Evolutionary conservation across 352 stramenopile species (phyloP), one percentile per base, ranked within the genome.

Genomic region (Phytophthora hybrid): DNA sequence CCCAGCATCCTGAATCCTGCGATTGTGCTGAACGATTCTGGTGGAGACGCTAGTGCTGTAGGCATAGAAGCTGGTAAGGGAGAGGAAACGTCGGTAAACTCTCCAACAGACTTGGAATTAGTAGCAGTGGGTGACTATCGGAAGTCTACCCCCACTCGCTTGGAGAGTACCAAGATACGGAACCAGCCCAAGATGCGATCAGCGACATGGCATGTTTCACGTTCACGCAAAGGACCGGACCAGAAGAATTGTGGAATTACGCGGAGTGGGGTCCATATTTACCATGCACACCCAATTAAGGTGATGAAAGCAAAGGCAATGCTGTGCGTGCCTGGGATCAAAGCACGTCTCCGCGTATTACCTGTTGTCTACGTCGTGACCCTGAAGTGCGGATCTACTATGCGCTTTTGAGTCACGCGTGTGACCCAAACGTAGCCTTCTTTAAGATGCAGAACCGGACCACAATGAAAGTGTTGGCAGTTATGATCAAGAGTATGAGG

Each of bases 321-420:
- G 18, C 44, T 51, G 14, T 10, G 39, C 7, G 0, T 47, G 14
- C 39, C 39, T n/a, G 39, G 39, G 39, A 47, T 47, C 13, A 47
- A 47, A 47, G 39, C 39, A 18, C 39, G 39, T 10, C 39, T 47
- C 10, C 7, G 39, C 14, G 39, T 1, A 18, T 18, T 47, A 10
- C 39, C 8, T 18, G 32, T 44, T 32, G 44, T 65, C 21, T 57
- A 52, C 59, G 32, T 58, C 7, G 59, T 61, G 52, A 51, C 39
- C 11, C 9, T 47, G 1, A 26, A 49, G 4, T 63, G 53, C n/a
- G 52, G 63, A 26, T 58, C 53, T 21, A 63, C 52, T 0, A 59
- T 16, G 7, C 4, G 53, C 5, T 59, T 59, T 23, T 59, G 14
- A 59, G 29, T 31, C 53, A 46, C 7, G 23, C 29, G 3, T 59